phyloP scores from a whole-genome alignment of 1,284 basidiomycete genomes.

The Trametes hirsuta region DNA sequence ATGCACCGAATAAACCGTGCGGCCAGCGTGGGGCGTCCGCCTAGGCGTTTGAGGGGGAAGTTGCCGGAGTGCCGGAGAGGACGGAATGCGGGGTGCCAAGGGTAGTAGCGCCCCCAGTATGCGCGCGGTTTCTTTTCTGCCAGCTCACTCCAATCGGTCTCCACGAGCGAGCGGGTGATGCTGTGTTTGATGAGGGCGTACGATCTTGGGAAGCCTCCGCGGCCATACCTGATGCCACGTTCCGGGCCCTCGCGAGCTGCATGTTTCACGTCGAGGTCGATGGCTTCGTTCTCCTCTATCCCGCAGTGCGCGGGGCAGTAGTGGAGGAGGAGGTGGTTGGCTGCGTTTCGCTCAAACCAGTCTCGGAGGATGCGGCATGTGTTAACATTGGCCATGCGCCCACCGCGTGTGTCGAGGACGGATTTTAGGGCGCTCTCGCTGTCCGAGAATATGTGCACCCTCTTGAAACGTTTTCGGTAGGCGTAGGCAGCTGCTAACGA shows the following conservation, averaged over 20 bases:
- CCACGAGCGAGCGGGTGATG: neutral
- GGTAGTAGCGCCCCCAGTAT: neutral
- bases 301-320: conserved; percentile 4
- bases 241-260: too few species aligned
- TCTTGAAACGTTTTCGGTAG: neutral
- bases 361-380: neutral
- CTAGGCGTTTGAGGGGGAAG: conserved; percentile 1
- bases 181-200: neutral
- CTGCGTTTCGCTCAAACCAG: conserved; percentile 2
- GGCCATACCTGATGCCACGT: too few species aligned
- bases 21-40: neutral
- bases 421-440: neutral
- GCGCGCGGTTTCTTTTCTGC: neutral
- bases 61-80: neutral
- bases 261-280: neutral
- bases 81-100: neutral
- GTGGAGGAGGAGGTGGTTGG: neutral
- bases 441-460: conserved; percentile 4
- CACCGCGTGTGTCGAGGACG: neutral
- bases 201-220: neutral
- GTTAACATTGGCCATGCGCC: neutral
- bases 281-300: conserved; percentile 1
- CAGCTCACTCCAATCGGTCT: neutral
- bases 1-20: conserved; percentile 4
- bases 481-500: neutral